Conservation (phyloP, 345 rosid genomes). For the Clarkia xantiana region DNA sequence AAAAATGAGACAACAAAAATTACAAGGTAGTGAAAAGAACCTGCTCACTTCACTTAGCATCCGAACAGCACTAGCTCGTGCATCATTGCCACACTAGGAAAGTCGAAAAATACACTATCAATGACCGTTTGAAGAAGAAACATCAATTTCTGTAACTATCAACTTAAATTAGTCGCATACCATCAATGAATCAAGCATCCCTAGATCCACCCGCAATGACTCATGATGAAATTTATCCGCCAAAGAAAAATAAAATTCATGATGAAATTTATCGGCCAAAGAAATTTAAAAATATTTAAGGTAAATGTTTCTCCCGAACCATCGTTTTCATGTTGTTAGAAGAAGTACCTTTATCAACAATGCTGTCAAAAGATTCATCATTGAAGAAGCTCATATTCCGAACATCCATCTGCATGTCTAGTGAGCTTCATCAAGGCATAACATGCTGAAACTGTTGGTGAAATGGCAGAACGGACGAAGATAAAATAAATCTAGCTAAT, state of each 20-base stretch:
- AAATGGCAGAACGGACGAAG: not conserved
- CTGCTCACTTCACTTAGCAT: constrained; percentile 98
- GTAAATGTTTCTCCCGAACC: too few relatives aligned
- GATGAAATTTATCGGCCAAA: constrained; percentile 12
- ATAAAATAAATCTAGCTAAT: not conserved
- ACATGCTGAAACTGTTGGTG: not conserved
- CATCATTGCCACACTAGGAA: constrained; percentile 74
- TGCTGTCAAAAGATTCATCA: constrained; percentile 53
- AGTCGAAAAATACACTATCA: constrained; percentile 8
- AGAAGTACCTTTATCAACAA: constrained; percentile 68
- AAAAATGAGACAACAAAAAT: too few relatives aligned
- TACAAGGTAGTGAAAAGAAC: constrained; percentile 15
- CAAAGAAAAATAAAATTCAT: constrained; percentile 13
- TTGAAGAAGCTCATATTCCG: constrained; percentile 76
- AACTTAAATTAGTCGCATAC: constrained; percentile 30
- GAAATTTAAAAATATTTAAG: too few relatives aligned
- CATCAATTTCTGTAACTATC: constrained; percentile 1
- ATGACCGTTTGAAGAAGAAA: constrained; percentile 5
- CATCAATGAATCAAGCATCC: constrained; percentile 96
- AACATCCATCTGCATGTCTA: constrained; percentile 88
- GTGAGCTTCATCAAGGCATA: constrained; percentile 21
- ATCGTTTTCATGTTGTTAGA: too few relatives aligned
- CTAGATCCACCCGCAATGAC: constrained; percentile 22
- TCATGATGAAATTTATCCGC: constrained; percentile 8
- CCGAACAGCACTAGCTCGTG: constrained; percentile 54